phyloP scores from a whole-genome alignment of 2,329 filamentous ascomycete genomes.

The Diaporthe vaccinii region DNA sequence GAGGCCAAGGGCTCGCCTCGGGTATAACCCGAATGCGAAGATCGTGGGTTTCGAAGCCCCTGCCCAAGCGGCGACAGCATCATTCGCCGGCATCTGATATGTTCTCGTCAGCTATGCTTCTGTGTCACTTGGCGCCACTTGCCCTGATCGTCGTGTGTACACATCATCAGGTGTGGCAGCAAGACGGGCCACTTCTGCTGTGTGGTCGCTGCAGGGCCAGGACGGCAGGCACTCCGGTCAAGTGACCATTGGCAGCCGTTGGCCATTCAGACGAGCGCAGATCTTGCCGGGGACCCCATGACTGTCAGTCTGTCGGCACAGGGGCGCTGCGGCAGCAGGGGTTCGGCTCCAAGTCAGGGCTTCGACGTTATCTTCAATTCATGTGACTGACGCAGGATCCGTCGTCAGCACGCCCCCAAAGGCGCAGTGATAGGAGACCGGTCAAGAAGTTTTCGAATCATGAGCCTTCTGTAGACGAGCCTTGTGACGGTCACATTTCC shows the following conservation, averaged over 20 bases:
- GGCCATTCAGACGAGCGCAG: slow-evolving; percentile 30
- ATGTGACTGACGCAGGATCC: slow-evolving; percentile 28
- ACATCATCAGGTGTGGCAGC: slow-evolving; percentile 28
- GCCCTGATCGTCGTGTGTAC: slow-evolving; percentile 24
- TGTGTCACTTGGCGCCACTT: slow-evolving; percentile 12
- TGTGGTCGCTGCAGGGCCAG: not conserved
- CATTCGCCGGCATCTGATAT: slow-evolving; percentile 2
- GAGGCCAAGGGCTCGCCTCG: not conserved
- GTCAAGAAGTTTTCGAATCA: slow-evolving; percentile 26
- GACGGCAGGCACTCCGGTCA: slow-evolving; percentile 35
- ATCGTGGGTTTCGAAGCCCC: not conserved
- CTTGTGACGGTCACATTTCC: slow-evolving; percentile 15
- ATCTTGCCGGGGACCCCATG: slow-evolving; percentile 30
- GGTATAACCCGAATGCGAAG: slow-evolving; percentile 1
- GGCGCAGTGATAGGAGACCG: slow-evolving; percentile 21
- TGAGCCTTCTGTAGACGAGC: slow-evolving; percentile 16
- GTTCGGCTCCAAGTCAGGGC: not conserved
- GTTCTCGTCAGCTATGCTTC: not conserved
- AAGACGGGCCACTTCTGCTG: not conserved
- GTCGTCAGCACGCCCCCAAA: slow-evolving; percentile 10
- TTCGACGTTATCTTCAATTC: slow-evolving; percentile 25
- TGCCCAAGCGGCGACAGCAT: not conserved
- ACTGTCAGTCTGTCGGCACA: slow-evolving; percentile 30
- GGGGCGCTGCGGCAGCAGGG: slow-evolving; percentile 28
- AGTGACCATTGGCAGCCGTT: slow-evolving; percentile 33